Percentiles rank a stretch among this genome's conserved stretches.
Evolutionary conservation across 2,329 filamentous ascomycete species (phyloP).

Genomic region (Colletotrichum cereale): DNA sequence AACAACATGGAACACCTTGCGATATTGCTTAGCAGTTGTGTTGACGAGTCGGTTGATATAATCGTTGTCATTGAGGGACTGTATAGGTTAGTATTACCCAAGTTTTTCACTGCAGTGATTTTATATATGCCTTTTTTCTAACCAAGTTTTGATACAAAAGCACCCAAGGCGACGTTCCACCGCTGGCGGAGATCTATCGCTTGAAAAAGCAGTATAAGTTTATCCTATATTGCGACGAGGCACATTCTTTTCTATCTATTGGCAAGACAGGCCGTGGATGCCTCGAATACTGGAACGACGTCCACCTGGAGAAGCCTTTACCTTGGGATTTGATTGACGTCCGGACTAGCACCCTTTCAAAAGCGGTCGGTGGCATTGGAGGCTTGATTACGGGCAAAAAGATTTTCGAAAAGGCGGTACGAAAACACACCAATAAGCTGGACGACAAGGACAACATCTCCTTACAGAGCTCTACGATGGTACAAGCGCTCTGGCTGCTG

Average conservation of each 20-base stretch:
- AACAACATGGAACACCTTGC: constrained; percentile 33
- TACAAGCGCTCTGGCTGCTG: constrained; percentile 36
- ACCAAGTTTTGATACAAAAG: constrained; percentile 1
- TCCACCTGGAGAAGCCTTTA: constrained; percentile 17
- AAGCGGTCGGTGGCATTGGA: constrained; percentile 38
- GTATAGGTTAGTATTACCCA: constrained; percentile 20
- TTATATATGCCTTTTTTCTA: not conserved
- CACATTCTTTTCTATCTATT: constrained; percentile 38
- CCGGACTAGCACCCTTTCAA: constrained; percentile 40
- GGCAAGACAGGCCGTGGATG: constrained; percentile 39
- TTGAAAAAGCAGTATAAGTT: constrained; percentile 38
- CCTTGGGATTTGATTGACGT: constrained; percentile 39
- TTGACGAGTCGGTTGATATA: constrained; percentile 10
- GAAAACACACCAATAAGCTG: constrained; percentile 3
- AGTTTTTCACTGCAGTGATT: not conserved
- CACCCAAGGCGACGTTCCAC: constrained; percentile 11
- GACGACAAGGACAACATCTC: constrained; percentile 12
- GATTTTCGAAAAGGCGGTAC: constrained; percentile 14
- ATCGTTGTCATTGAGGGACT: constrained; percentile 36
- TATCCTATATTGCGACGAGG: constrained; percentile 40
- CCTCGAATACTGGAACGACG: constrained; percentile 40
- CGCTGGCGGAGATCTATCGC: not conserved
- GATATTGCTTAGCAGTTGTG: constrained; percentile 13
- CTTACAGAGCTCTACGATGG: constrained; percentile 29
- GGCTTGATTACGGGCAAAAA: constrained; percentile 33